phyloP scores from a whole-genome alignment of 805 yeast species.

The Maudiozyma pseudohumilis region DNA sequence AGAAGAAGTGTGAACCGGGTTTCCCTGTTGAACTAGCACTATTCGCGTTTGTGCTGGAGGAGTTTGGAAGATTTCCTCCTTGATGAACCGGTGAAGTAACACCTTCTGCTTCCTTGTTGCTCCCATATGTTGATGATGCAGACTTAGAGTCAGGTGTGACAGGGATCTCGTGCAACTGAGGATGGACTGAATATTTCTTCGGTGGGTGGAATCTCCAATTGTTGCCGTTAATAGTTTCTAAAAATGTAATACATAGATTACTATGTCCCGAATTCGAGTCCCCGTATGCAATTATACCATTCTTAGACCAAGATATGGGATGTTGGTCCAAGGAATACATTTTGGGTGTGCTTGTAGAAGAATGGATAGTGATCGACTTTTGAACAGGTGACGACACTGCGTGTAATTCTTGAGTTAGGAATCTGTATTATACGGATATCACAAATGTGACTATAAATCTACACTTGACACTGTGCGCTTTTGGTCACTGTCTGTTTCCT shows the following conservation, averaged over 20 bases:
- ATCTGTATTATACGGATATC: too few species aligned
- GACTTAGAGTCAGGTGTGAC: not conserved
- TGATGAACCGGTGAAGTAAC: not conserved
- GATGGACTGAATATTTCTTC: conserved; percentile 25
- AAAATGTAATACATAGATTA: conserved; percentile 49
- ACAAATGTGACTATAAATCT: too few species aligned
- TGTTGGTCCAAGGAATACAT: conserved; percentile 14
- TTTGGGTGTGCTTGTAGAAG: not conserved
- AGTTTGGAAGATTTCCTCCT: too few species aligned
- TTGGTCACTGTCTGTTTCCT: too few species aligned
- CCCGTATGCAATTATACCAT: conserved; percentile 73
- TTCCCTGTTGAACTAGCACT: conserved; percentile 9
- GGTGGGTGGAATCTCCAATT: conserved; percentile 63
- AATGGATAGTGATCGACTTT: too few species aligned
- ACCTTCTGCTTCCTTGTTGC: not conserved
- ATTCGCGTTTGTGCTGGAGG: not conserved
- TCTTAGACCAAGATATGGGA: conserved; percentile 65
- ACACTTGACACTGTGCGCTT: too few species aligned
- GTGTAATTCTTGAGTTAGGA: too few species aligned
- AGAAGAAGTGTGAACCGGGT: conserved; percentile 22
- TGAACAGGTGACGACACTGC: too few species aligned
- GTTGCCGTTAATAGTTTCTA: conserved; percentile 66
- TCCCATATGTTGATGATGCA: not conserved
- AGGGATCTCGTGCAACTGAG: conserved; percentile 22
- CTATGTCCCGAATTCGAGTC: conserved; percentile 30